Base-by-base conservation (phyloP, 768 basidiomycete genomes). In the Russula earlei region DNA sequence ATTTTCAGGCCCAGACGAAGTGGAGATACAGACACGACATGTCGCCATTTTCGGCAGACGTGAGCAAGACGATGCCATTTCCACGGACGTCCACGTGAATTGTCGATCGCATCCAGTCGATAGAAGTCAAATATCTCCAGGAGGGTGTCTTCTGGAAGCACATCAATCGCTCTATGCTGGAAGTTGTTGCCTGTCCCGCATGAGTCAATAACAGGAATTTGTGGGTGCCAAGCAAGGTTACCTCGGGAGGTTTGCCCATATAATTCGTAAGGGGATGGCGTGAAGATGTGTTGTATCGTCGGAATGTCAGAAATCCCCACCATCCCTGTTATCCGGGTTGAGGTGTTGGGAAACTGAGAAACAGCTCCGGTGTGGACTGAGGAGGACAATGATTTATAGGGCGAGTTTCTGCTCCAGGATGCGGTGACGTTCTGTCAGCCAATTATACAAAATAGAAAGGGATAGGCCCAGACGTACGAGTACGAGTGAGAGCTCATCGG, bases 11-110 rank as follows among this genome's bases (percentile, higher is more conserved):
- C 27, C 12, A 53, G 42, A 37, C 33, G 24, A 9, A 33, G 52
- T 14, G 52, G 52, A 4, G 52, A 53, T 20, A 17, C 8, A 19
- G 15, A 34, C 8, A 48, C 10, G 9, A 47, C 31, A 33, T 22
- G n/a, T 22, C 19, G 33, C 52, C 52, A 53, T 45, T 12, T 34
- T 45, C 8, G 43, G 42, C 52, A 53, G 5, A 53, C 52, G n/a
- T 45, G 52, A 7, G 24, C 31, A 22, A 53, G 41, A 7, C 34
- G 19, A 9, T 45, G 17, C 52, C 52, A 53, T 7, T 45, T 43
- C 43, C 52, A 53, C 14, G 50, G 40, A 34, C 12, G 19, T 22
- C 20, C 20, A 20, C 10, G 5, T 15, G 46, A 33, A 12, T 6
- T 19, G 4, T 29, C 10, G 7, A 29, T 10, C 11, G 42, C 42